Percentiles rank a stretch among this genome's conserved stretches.
Evolutionary conservation across 768 basidiomycete species (phyloP).

Genomic region (Calocybe indica): DNA sequence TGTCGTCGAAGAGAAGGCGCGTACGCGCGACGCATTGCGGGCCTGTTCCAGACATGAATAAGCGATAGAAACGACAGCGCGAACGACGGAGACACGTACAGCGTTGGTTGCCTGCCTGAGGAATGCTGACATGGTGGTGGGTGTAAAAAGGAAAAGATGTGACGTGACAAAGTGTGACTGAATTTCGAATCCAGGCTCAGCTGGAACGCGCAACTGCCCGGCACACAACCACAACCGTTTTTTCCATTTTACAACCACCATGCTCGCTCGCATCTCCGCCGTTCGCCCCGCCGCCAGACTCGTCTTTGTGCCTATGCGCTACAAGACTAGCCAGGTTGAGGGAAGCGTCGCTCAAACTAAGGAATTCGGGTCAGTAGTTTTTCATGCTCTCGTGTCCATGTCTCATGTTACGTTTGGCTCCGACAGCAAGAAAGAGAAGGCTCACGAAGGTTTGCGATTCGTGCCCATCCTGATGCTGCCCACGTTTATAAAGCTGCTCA

Average conservation of each 20-base stretch:
- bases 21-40: constrained; percentile 43
- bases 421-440: constrained; percentile 66
- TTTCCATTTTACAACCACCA: constrained; percentile 19
- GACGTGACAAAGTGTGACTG: constrained; percentile 30
- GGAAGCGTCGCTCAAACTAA: constrained; percentile 57
- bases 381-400: constrained; percentile 13
- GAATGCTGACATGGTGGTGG: constrained; percentile 60
- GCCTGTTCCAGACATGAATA: constrained; percentile 32
- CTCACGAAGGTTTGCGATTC: constrained; percentile 43
- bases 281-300: constrained; percentile 36
- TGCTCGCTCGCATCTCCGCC: constrained; percentile 37
- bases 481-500: constrained; percentile 16
- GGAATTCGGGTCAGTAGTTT: constrained; percentile 50
- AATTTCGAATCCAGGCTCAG: constrained; percentile 12
- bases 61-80: neutral
- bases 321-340: constrained; percentile 37
- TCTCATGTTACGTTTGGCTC: constrained; percentile 1
- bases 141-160: constrained; percentile 32
- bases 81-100: constrained; percentile 26
- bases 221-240: constrained; percentile 5
- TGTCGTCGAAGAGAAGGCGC: constrained; percentile 56
- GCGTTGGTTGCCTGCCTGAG: constrained; percentile 51
- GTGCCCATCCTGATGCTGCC: constrained; percentile 2
- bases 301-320: constrained; percentile 27
- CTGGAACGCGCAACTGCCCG: constrained; percentile 7